Base-by-base conservation (phyloP, 306 rosid species). In the Spatholobus suberectus region DNA sequence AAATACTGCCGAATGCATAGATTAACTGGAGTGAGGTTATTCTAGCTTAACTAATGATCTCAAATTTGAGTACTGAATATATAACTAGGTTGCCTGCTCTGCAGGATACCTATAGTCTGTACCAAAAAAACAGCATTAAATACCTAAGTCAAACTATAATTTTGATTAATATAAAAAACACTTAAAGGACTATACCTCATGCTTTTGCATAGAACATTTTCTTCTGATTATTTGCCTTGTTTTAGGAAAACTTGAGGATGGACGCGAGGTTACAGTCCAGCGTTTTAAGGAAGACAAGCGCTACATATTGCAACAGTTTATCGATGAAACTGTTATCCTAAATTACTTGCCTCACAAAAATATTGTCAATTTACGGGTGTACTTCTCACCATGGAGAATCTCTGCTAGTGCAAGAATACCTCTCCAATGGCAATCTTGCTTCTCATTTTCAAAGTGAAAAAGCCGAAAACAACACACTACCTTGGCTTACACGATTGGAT, bases 391-490 rank as follows among this genome's bases (percentile, higher is more conserved):
- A 26, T 2, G 35, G 52, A 9, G 76, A 82, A 65, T 5, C 4
- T 68, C 8, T 82, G 49, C 14, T 82, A 52, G 81, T 76, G 68
- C 70, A 65, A 3, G 85, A 82, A 40, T 66, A 66, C 49, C 5
- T 82, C 52, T 13, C 51, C 51, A 82, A 75, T 54, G 81, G 81
- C 6, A 82, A 67, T 66, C 85, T 82, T 75, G 76, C 70, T 52
- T 15, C 38, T 65, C 49, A 40, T 52, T 55, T 82, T 75, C 38
- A 52, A 38, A 4, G 85, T 58, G 40, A 52, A n/a, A 12, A 13
- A 5, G 10, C 1, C 0, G 46, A 47, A 13, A 37, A 23, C n/a
- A 4, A 27, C 2, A 4, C 47, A 13, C 44, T 73, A 11, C 38
- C 76, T 40, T 75, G 75, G 85, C 49, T 8, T n/a, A 66, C 43